Evolutionary conservation across 2,329 filamentous ascomycete species (phyloP), one percentile per base, ranked within the genome.

Genomic region (Alternaria incomplexa): DNA sequence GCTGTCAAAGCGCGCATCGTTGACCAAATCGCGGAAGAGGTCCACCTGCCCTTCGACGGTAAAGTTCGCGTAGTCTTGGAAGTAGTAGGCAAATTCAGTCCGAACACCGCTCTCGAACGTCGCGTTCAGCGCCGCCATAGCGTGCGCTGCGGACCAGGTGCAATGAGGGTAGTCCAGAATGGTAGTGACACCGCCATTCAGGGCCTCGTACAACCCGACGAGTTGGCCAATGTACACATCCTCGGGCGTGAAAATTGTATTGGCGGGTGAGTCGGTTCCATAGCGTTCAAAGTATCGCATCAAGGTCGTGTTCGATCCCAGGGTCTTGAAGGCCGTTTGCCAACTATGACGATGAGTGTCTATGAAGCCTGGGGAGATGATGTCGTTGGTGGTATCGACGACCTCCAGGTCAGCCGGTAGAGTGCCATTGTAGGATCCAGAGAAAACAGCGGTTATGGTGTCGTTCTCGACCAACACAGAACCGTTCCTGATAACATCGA

Each of bases 291-390:
- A 63, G 43, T 72, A 71, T 13, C 68, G 51, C 30, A 57, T 44
- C 6, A 72, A 60, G 13, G 80, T 85, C 0, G 83, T 84, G 67
- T 88, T 86, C 8, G 85, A 83, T 1, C 66, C 83, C 1, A 88
- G 67, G 0, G 86, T 87, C 68, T 85, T 86, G 68, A 83, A 83
- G 1, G 80, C 84, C 0, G 86, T 87, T 68, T 88, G 85, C 87
- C 86, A 70, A 48, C 66, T 26, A 48, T 75, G 73, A 2, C 83
- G 82, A 65, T 88, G 86, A 0, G 85, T 88, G 72, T 88, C 84
- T 61, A 88, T 79, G 72, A 88, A 87, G 9, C 87, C 86, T 0
- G 86, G 84, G 0, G 82, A 82, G 55, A 88, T 79, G 61, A 87
- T 88, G 67, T 85, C 83, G 58, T 80, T 77, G 0, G 79, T 79